Conservation (phyloP, 2,329 filamentous ascomycete species). For the Xenoacremonium recifei region DNA sequence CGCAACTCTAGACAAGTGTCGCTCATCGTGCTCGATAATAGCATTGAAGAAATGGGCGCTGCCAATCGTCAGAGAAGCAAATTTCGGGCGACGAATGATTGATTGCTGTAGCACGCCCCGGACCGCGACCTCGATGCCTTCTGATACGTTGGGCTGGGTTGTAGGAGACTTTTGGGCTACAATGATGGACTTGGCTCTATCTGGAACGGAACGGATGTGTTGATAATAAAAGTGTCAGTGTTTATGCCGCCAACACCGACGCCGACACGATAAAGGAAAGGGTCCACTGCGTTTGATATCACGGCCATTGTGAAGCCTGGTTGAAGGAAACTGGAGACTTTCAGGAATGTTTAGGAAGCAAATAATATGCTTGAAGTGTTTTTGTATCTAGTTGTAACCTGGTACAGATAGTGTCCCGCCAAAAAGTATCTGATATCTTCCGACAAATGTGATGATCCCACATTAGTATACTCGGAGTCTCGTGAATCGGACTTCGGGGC, state of each 20-base stretch:
- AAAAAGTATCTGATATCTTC: too few relatives aligned
- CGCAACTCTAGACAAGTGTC: slow-evolving; percentile 42
- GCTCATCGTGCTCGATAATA: slow-evolving; percentile 43
- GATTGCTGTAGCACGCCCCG: slow-evolving; percentile 39
- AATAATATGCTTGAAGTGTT: too few relatives aligned
- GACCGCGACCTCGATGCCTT: slow-evolving; percentile 42
- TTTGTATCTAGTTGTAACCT: too few relatives aligned
- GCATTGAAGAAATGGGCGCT: slow-evolving; percentile 52
- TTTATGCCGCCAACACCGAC: slow-evolving; percentile 1
- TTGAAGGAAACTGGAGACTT: too few relatives aligned
- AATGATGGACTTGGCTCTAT: background rate
- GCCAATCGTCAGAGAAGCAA: slow-evolving; percentile 49
- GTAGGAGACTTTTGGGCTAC: background rate
- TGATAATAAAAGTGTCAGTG: background rate
- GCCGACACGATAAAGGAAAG: slow-evolving; percentile 1
- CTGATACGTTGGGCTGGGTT: background rate
- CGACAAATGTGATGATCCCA: too few relatives aligned
- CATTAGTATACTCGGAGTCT: too few relatives aligned
- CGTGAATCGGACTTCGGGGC: too few relatives aligned
- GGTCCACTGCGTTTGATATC: background rate
- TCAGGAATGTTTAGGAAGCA: too few relatives aligned
- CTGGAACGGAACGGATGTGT: background rate
- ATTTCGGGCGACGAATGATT: slow-evolving; percentile 33
- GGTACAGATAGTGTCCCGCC: too few relatives aligned
- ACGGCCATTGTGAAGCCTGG: background rate